Evolutionary conservation across 2,329 filamentous ascomycete species (phyloP).

Genomic region (Aspergillus texensis): DNA sequence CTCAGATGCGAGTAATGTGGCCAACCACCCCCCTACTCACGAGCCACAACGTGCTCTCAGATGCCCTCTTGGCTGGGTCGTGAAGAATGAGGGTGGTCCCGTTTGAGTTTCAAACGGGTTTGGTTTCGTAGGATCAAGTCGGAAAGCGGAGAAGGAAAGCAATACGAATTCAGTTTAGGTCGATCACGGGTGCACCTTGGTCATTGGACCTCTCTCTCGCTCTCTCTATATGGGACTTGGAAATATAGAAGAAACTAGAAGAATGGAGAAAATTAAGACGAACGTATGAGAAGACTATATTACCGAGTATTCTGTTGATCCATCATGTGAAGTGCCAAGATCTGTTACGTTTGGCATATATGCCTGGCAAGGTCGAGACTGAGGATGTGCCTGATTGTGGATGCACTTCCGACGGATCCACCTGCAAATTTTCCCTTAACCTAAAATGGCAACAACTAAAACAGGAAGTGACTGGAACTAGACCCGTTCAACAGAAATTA

Average conservation of each 20-base stretch:
- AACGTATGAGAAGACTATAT: too few species aligned
- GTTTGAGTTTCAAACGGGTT: neutral
- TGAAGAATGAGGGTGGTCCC: neutral
- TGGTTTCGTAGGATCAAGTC: neutral
- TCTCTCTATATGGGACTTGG: too few species aligned
- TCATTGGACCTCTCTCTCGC: too few species aligned
- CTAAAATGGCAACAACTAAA: neutral
- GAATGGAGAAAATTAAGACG: too few species aligned
- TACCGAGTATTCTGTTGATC: too few species aligned
- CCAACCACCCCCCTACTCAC: neutral
- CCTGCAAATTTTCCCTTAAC: neutral
- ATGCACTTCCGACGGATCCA: neutral
- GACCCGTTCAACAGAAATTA: neutral
- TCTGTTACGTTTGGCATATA: neutral
- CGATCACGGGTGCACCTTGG: neutral
- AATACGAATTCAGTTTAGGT: neutral
- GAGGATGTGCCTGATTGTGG: neutral
- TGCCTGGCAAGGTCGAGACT: neutral
- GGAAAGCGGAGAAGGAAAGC: neutral
- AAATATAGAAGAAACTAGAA: too few species aligned
- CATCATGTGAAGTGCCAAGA: too few species aligned
- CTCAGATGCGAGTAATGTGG: neutral
- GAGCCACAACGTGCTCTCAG: slow-evolving; percentile 17
- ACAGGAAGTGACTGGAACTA: neutral
- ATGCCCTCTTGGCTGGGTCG: slow-evolving; percentile 18